These are phyloP conservation scores for Basipetospora chlamydospora DNA, from an alignment of 2,329 filamentous ascomycete species.

Conservation along the genomic window DNA sequence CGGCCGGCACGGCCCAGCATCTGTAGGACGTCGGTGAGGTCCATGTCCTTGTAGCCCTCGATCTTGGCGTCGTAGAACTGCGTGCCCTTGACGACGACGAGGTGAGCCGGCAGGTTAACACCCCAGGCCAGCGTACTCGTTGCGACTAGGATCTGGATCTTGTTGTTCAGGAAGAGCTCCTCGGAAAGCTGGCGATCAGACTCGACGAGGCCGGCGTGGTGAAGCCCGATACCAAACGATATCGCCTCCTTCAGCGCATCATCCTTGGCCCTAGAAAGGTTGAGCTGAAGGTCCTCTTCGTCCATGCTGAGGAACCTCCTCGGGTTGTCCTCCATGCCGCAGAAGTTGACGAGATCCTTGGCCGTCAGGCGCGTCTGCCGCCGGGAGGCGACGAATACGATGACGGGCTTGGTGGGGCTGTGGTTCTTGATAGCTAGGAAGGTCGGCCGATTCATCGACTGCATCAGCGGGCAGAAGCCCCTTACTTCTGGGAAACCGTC, in stretches of 20 bases:
- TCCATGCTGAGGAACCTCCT: conserved; percentile 86
- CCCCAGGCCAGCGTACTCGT: conserved; percentile 97
- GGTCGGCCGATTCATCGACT: conserved; percentile 95
- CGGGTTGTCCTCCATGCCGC: conserved; percentile 96
- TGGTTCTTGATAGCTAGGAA: conserved; percentile 95
- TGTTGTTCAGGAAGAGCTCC: conserved; percentile 92
- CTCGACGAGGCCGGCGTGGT: conserved; percentile 93
- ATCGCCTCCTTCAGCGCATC: conserved; percentile 86
- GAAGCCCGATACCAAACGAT: conserved; percentile 90
- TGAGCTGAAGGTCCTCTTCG: conserved; percentile 81
- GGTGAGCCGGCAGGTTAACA: conserved; percentile 89
- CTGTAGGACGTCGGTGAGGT: conserved; percentile 91
- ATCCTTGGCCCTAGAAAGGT: conserved; percentile 83
- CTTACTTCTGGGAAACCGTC: conserved; percentile 92
- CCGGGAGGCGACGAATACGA: conserved; percentile 93
- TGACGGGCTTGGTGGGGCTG: conserved; percentile 91
- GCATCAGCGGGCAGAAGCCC: conserved; percentile 95
- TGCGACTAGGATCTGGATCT: conserved; percentile 91
- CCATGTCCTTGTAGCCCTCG: conserved; percentile 97
- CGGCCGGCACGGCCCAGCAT: conserved; percentile 94
- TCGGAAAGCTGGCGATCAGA: conserved; percentile 83
- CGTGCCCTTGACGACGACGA: conserved; percentile 95
- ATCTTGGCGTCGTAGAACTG: conserved; percentile 98
- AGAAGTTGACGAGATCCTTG: conserved; percentile 92
- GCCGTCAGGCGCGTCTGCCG: conserved; percentile 89